Evolutionary conservation across 2,329 filamentous ascomycete species (phyloP), one percentile per base, ranked within the genome.

Genomic region (Pseudopyricularia javanii): DNA sequence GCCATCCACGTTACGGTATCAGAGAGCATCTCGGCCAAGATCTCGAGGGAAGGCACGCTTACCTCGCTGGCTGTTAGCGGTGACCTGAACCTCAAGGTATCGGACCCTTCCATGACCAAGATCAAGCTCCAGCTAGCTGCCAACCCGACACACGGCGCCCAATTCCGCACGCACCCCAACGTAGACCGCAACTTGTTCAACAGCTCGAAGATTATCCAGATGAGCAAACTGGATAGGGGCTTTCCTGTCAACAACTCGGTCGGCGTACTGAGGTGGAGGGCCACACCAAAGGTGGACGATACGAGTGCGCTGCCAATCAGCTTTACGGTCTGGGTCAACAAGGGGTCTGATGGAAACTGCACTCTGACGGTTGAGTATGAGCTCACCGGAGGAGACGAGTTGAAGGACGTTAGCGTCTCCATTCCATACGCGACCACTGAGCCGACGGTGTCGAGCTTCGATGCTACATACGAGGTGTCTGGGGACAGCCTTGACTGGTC

Each of bases 321-420:
- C 35, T 97, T 98, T 68, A 96, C 90, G 2, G 91, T 96, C 35
- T 98, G 93, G 93, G 88, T 95, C 56, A 96, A 95, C 70, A 90
- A 91, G 68, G 86, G 88, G 49, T 79, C 82, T 22, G 81, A 85
- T 48, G 82, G 83, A 64, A 90, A 85, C 62, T 94, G 85, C 68
- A 94, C 87, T 58, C 82, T 98, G 64, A 98, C 91, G 2, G 81
- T 97, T 33, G 93, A 97, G 69, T 98, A 97, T 66, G 93, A 98
- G 68, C 79, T 95, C 55, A 91, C 87, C 1, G 88, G 90, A 51
- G 77, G 82, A 2, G 87, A 91, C 59, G 70, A 80, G 12, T 74
- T 98, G 55, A 85, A 83, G 57, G 90, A 97, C 64, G 91, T 97
- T 48, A 80, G 82, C 35, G 87, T 98, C 51, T 79, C 83, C 3